These are phyloP conservation scores for Xerocomellus chrysenteron DNA, from an alignment of 768 basidiomycete genomes.

Conservation along the genomic window DNA sequence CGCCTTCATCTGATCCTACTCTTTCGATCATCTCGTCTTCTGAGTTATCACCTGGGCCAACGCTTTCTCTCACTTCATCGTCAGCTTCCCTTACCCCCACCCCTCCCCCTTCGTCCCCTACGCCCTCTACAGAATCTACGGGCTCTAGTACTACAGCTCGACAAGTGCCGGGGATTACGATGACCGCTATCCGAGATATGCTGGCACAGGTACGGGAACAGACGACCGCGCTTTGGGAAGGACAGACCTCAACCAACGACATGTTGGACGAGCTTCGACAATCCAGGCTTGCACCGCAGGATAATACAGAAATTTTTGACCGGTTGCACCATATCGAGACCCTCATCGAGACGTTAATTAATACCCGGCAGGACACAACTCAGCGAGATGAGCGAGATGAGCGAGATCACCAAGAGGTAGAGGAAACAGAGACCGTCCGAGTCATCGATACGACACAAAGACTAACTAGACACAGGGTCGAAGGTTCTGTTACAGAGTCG, in stretches of 20 bases:
- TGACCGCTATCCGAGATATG: slow-evolving; percentile 50
- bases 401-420: background rate
- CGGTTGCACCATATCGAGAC: slow-evolving; percentile 29
- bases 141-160: slow-evolving; percentile 40
- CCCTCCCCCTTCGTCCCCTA: slow-evolving; percentile 37
- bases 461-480: background rate
- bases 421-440: slow-evolving; percentile 16
- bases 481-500: slow-evolving; percentile 32
- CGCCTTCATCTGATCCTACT: slow-evolving; percentile 27
- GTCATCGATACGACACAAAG: slow-evolving; percentile 21
- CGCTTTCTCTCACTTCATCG: slow-evolving; percentile 40
- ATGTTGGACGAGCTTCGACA: slow-evolving; percentile 62
- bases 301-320: slow-evolving; percentile 40
- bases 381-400: background rate
- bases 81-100: slow-evolving; percentile 34
- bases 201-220: slow-evolving; percentile 60
- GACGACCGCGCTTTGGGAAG: slow-evolving; percentile 57
- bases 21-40: slow-evolving; percentile 35
- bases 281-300: slow-evolving; percentile 38
- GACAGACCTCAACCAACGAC: slow-evolving; percentile 58
- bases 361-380: slow-evolving; percentile 2
- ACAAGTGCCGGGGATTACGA: slow-evolving; percentile 32
- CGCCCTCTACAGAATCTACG: slow-evolving; percentile 28
- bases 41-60: slow-evolving; percentile 35
- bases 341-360: slow-evolving; percentile 17